Evolutionary conservation across 164 flowering plant genomes (phyloP).

Genomic region (Annona cherimola): DNA sequence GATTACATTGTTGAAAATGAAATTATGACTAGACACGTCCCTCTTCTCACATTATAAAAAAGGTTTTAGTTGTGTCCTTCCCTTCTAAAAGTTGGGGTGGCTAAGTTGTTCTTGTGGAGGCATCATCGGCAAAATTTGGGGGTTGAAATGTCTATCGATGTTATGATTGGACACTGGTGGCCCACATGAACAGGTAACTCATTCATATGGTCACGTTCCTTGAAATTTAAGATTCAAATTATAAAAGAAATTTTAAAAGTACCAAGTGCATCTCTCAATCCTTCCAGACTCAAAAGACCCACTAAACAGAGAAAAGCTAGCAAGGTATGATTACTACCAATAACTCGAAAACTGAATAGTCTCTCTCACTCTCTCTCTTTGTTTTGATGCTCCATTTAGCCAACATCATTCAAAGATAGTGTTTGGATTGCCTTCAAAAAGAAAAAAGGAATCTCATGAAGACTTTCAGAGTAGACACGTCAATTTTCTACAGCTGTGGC

Average conservation of each 20-base stretch:
- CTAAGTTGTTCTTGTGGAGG: neutral
- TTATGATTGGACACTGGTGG: neutral
- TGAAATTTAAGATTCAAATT: conserved; percentile 8
- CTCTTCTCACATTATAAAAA: too few species aligned
- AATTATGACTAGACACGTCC: too few species aligned
- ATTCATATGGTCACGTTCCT: conserved; percentile 10
- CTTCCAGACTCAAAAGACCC: neutral
- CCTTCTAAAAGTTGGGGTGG: neutral
- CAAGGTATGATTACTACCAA: neutral
- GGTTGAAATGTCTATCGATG: neutral
- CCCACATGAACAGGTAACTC: neutral
- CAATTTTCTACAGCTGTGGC: neutral
- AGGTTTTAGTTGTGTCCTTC: too few species aligned
- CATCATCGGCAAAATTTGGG: neutral
- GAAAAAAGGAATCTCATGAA: neutral
- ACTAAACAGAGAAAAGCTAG: neutral
- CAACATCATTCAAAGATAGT: neutral
- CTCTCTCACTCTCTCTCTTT: neutral
- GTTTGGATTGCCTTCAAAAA: neutral
- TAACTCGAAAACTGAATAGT: neutral
- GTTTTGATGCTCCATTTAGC: neutral
- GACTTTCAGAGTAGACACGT: neutral
- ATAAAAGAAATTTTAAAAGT: neutral
- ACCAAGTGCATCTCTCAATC: conserved; percentile 6
- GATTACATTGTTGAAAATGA: too few species aligned